Base-by-base conservation (phyloP, 768 basidiomycete species). In the Pleurotus sapidus region DNA sequence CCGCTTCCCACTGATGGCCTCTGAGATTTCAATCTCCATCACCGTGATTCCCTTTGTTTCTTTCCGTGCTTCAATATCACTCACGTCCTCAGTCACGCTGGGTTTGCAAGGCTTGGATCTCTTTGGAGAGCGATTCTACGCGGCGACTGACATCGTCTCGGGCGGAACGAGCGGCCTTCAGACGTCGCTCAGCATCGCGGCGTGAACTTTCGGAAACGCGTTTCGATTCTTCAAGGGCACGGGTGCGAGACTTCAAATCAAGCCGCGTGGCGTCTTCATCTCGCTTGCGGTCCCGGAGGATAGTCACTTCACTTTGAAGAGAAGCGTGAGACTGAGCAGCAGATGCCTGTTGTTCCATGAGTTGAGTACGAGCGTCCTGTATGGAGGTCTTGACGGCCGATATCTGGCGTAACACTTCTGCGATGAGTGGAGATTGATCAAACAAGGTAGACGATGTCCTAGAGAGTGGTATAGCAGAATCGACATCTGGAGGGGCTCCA, bases 171-270 rank as follows among this genome's bases (percentile, higher is more conserved):
- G 83, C 84, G n/a, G 79, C 76, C 64, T 86, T 89, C 58, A 95
- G 78, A 63, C 87, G 87, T 76, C 91, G 94, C 72, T 98, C 96
- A 3, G 89, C 93, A 47, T 98, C 95, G 46, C 86, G 81, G 67
- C 86, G 89, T 51, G 77, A 71, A 50, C 82, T 77, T 71, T 99
- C 97, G 9, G 94, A 93, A 25, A 76, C 76, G 30, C 96, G 87
- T 71, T 88, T 91, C 55, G 84, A 75, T 68, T 99, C 96, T 63
- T 99, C 96, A 2, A 98, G 75, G 2, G 77, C 69, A 72, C 95
- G 96, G 48, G 90, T 91, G 49, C 88, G 86, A n/a, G 80, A 70
- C 70, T 93, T 95, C 56, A 91, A 74, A 66, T 97, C 95, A 20
- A 81, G 71, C 51, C 91, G 83, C 20, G 83, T 81, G 3, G 77